These are phyloP conservation scores for Fusarium palustre DNA, from an alignment of 2,329 filamentous ascomycete species.

Conservation along the genomic window DNA sequence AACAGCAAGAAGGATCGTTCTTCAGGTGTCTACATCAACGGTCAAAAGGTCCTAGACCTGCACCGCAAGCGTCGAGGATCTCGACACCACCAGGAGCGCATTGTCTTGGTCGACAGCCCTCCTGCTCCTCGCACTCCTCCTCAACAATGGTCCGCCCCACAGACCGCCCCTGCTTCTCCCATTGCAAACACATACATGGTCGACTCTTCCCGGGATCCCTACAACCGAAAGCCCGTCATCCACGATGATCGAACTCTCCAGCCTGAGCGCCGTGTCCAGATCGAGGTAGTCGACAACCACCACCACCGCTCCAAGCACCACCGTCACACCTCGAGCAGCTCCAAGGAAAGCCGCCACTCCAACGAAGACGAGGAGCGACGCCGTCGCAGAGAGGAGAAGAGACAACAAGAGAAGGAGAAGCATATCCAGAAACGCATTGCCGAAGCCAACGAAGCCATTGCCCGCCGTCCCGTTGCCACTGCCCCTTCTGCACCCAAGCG, in stretches of 20 bases:
- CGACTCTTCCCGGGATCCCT: conserved; percentile 42
- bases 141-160: conserved; percentile 54
- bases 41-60: conserved; percentile 52
- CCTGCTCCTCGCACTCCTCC: conserved; percentile 61
- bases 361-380: conserved; percentile 48
- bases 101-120: conserved; percentile 59
- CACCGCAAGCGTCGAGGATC: conserved; percentile 48
- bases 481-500: conserved; percentile 42
- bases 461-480: conserved; percentile 52
- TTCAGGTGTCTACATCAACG: conserved; percentile 55
- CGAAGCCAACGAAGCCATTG: conserved; percentile 56
- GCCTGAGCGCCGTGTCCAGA: conserved; percentile 49
- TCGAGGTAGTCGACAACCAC: conserved; percentile 53
- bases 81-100: conserved; percentile 54
- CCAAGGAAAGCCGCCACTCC: conserved; percentile 50
- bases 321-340: conserved; percentile 54
- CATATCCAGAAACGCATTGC: conserved; percentile 53
- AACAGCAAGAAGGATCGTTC: conserved; percentile 50
- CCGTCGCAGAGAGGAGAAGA: conserved; percentile 46
- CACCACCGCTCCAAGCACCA: conserved; percentile 48
- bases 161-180: conserved; percentile 57
- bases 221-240: conserved; percentile 52
- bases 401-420: conserved; percentile 44
- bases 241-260: conserved; percentile 53
- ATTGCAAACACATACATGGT: conserved; percentile 45